Percentiles rank a stretch among this genome's conserved stretches.
Evolutionary conservation across 164 flowering plant species (phyloP).

Genomic region (Houttuynia cordata): DNA sequence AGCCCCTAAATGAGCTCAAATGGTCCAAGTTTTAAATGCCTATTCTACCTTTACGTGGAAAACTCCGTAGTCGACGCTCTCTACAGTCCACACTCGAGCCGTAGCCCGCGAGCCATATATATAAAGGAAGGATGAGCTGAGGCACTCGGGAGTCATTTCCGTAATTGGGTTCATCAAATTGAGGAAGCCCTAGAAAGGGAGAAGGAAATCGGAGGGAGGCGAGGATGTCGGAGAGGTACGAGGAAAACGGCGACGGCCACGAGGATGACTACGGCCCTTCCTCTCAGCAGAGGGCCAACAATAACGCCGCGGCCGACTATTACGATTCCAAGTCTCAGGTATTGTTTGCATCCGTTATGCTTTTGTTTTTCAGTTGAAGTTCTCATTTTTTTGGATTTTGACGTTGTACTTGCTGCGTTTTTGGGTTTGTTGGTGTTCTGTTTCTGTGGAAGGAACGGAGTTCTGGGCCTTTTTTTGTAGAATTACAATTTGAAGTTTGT

Average conservation of each 20-base stretch:
- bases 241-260: constrained; percentile 39
- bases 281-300: constrained; percentile 22
- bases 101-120: not conserved
- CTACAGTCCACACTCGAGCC: not conserved
- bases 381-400: not conserved
- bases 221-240: constrained; percentile 48
- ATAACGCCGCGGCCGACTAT: constrained; percentile 22
- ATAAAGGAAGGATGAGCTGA: not conserved
- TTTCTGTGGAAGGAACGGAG: too few species aligned
- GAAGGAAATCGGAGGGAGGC: not conserved
- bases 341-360: not conserved
- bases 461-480: too few species aligned
- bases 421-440: not conserved
- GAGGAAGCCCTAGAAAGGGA: constrained; percentile 2
- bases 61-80: not conserved
- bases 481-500: not conserved
- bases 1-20: too few species aligned
- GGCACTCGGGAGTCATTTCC: too few species aligned
- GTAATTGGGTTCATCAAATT: too few species aligned
- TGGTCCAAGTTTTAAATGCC: too few species aligned
- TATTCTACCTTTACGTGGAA: not conserved
- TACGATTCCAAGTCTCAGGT: constrained; percentile 47
- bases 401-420: not conserved
- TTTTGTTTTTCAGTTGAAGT: not conserved
- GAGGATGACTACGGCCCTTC: constrained; percentile 22